Base-by-base conservation (phyloP, 164 flowering plant genomes). In the Macadamia tetraphylla region DNA sequence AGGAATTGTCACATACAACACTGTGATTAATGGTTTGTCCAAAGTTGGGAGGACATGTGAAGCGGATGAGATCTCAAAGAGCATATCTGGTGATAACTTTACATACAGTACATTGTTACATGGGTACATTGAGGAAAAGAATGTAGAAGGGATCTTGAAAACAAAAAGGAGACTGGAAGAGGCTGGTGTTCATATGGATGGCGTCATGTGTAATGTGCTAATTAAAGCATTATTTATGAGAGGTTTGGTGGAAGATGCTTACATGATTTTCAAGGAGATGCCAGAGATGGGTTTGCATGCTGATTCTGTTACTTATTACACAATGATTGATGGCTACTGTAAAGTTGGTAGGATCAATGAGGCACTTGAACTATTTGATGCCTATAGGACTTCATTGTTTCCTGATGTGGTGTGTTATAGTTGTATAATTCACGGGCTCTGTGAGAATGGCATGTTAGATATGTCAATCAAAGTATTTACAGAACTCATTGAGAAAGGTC, bases 351-450 rank as follows among this genome's bases (percentile, higher is more conserved):
- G 78, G 74, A 76, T 86, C 42, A 79, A 78, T 63, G 87, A 87
- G 67, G 97, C 93, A n/a, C 80, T 90, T 31, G 84, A 89, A 70
- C 68, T 86, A 73, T 87, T 92, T 80, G 85, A 87, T 78, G 85
- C 79, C 15, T 85, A 78, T 64, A 85, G 84, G 73, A 67, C 76
- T 40, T 71, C 80, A 56, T 29, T 42, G 14, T 46, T 66, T 69
- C 67, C 80, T 70, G 80, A 78, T 29, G 77, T 60, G 56, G 77
- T 75, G 32, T 81, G 83, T 67, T 90, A 86, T 77, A 80, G 79
- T 66, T 70, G 83, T 68, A 85, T 86, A 3, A 79, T 92, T 73
- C 63, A 61, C 42, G 84, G 86, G 52, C 87, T 92, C 15, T 88
- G 89, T 78, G 64, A 63, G 63, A 82, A 72, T 4, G 81, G 82